Evolutionary conservation across 352 stramenopile species (phyloP).

Genomic region (Pythium apleroticum): DNA sequence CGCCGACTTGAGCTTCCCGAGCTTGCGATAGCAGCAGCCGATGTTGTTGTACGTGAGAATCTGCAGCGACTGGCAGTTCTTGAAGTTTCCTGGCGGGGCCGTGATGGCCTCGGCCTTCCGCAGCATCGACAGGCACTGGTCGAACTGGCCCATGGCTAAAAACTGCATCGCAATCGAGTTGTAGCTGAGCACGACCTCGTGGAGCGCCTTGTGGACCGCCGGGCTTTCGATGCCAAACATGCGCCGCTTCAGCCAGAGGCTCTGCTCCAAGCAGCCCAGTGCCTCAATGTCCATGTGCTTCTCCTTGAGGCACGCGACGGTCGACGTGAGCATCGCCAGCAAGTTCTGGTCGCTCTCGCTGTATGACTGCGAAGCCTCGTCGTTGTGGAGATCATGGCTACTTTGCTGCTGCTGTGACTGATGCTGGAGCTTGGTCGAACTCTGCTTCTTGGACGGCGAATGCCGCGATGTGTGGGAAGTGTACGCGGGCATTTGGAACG

Average conservation of each 20-base stretch:
- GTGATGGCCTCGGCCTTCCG: conserved; percentile 74
- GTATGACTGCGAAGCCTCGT: conserved; percentile 7
- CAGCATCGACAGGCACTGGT: conserved; percentile 68
- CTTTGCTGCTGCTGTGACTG: conserved; percentile 1
- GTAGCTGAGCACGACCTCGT: conserved; percentile 71
- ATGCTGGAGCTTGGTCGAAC: neutral
- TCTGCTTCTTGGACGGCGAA: conserved; percentile 25
- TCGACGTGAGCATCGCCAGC: conserved; percentile 72
- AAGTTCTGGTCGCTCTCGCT: conserved; percentile 61
- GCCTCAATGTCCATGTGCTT: conserved; percentile 79
- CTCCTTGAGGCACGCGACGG: conserved; percentile 61
- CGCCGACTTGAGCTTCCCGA: conserved; percentile 69
- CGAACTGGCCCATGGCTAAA: conserved; percentile 48
- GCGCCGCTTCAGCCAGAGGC: conserved; percentile 67
- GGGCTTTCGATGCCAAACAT: conserved; percentile 72
- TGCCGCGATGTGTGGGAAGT: conserved; percentile 38
- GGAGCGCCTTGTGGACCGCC: conserved; percentile 50
- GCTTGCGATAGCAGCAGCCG: conserved; percentile 77
- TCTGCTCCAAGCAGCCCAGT: conserved; percentile 71
- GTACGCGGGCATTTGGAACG: conserved; percentile 49
- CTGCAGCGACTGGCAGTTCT: conserved; percentile 58
- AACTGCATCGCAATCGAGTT: conserved; percentile 80
- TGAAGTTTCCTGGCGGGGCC: conserved; percentile 58
- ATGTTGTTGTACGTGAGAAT: conserved; percentile 87
- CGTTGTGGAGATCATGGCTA: neutral